These are phyloP conservation scores for Wickerhamomyces sp. DNA, from an alignment of 1,139 yeast genomes.

Conservation along the genomic window DNA sequence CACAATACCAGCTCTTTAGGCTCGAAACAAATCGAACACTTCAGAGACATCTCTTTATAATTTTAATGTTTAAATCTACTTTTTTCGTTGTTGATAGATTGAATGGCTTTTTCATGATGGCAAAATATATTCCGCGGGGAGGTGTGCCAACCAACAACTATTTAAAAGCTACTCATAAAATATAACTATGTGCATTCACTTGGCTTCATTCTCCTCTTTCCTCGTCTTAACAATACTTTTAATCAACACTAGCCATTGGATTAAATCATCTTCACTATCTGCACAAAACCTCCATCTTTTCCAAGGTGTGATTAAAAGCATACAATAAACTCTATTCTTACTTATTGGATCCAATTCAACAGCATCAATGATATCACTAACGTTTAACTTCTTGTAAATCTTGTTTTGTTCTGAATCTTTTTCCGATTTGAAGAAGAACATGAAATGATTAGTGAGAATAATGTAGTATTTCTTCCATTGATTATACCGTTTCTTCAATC, in stretches of 20 bases:
- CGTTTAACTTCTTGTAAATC: constrained; percentile 29
- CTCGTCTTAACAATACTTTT: constrained; percentile 18
- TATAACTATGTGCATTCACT: neutral
- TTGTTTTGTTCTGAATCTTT: constrained; percentile 21
- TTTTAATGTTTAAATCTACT: no score
- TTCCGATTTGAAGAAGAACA: constrained; percentile 37
- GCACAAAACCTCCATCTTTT: constrained; percentile 43
- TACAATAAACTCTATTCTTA: constrained; percentile 39
- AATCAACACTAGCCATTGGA: constrained; percentile 38
- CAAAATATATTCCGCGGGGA: neutral
- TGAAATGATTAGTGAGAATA: constrained; percentile 36
- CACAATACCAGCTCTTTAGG: constrained; percentile 4
- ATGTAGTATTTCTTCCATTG: constrained; percentile 45
- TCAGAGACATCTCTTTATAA: neutral
- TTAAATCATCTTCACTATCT: constrained; percentile 40
- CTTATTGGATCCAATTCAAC: constrained; percentile 48
- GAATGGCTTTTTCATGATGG: no score
- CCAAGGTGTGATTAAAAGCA: constrained; percentile 42
- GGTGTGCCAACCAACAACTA: neutral
- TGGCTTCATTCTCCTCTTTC: constrained; percentile 5
- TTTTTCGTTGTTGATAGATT: no score
- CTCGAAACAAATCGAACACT: constrained; percentile 1
- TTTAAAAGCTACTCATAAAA: neutral
- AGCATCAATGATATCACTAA: constrained; percentile 42
- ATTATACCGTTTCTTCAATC: constrained; percentile 38